Evolutionary conservation across 139 green algal genomes (phyloP), one percentile per base, ranked within the genome.

Genomic region (Chlorella sp.): DNA sequence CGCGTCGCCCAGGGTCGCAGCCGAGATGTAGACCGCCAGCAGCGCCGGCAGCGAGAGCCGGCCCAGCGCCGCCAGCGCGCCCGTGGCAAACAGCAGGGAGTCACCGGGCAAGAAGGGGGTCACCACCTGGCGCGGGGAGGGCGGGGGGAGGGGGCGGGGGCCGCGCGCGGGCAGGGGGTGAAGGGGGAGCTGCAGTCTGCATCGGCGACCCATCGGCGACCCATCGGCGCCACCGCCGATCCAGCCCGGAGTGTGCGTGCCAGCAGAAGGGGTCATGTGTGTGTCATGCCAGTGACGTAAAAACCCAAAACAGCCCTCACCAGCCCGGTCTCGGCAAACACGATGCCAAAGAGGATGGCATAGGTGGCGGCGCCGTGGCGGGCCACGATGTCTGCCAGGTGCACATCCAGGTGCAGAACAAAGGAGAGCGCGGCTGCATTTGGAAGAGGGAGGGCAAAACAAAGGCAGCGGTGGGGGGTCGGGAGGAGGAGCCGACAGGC

Each of bases 71-170:
- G 93, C 93, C 71, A 98, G 91, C 0, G 92, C 88, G 2, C 93
- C 94, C n/a, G 88, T 88, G n/a, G 92, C 93, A 82, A 98, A 97
- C 17, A 98, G 89, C 55, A 98, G 87, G 2, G 88, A 95, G 83
- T 98, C 94, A 8, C 94, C 91, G 4, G 94, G 94, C 27, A 98
- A 82, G 83, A 98, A 97, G 27, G 93, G 93, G 5, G 91, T 97
- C 29, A 97, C 66, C 48, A 97, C 91, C 25, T 95, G 82, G 4
- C 93, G 53, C 66, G 67, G 33, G 14, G 5, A 29, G 7, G 3
- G 60, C 1, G 35, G 33, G 60, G 33, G 5, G 60, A 2, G 5
- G 60, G 36, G 15, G 36, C 8, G 35, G 17, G 36, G 23, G 5
- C 9, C 17, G 25, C 4, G 27, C 23, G 55, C 27, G 9, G 8